phyloP scores from a whole-genome alignment of 331 rosid genomes.

The Malus hybrid region DNA sequence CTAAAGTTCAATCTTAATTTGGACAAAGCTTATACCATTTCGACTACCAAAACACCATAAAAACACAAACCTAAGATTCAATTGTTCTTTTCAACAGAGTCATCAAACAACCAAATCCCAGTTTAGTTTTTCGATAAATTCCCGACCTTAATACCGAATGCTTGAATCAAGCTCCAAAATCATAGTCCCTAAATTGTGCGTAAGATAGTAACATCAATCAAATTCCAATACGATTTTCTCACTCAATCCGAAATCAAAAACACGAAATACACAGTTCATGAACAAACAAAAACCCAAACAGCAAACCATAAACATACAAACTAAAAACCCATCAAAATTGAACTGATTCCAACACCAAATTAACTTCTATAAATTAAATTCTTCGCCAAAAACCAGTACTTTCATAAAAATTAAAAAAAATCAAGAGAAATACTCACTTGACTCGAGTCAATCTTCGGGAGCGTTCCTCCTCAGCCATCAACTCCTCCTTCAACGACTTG shows the following conservation, averaged over 20 bases:
- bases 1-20: too few relatives aligned
- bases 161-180: background rate
- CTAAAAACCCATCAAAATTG: background rate
- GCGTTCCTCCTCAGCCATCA: conserved; percentile 81
- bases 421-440: conserved; percentile 33
- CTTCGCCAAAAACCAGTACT: background rate
- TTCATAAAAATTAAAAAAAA: background rate
- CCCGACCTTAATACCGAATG: background rate
- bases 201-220: background rate
- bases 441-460: conserved; percentile 54
- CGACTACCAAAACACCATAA: background rate
- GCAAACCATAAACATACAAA: background rate
- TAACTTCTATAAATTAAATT: background rate
- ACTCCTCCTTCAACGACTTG: conserved; percentile 28
- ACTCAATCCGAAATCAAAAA: background rate
- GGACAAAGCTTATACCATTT: background rate
- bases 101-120: background rate
- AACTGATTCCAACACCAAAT: background rate
- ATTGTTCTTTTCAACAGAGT: background rate
- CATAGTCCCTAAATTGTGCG: background rate
- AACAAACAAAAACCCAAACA: background rate
- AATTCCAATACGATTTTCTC: background rate
- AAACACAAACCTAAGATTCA: background rate
- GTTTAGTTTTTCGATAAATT: background rate
- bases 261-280: background rate